Base-by-base conservation (phyloP, 352 stramenopile species). In the Hyphochytrium catenoides region DNA sequence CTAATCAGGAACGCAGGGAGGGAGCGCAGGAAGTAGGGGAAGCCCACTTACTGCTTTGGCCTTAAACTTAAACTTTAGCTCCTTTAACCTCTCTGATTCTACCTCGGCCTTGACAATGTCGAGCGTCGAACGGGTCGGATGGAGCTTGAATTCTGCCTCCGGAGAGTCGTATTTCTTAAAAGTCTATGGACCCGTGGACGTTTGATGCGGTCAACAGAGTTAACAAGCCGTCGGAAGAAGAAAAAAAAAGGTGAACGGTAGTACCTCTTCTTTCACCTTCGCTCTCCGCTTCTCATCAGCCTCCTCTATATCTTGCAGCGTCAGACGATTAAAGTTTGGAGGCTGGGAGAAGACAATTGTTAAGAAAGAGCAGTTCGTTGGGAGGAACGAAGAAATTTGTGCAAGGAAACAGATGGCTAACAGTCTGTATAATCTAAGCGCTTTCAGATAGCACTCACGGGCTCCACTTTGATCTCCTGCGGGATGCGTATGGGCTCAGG, bases 61-160 rank as follows among this genome's bases (percentile, higher is more conserved):
- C 36, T 76, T 77, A 45, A 81, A 81, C 26, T 77, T 59, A 20
- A 74, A 70, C 14, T 57, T 47, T 6, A 77, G 45, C 26, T 64
- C 41, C n/a, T 62, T 50, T 12, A 56, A 51, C 1, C 67, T 57
- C 16, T 51, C 46, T 1, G 60, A 62, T 21, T 90, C 65, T 1
- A 84, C 58, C 48, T 83, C 44, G 14, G 63, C 50, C 0, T 61
- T 48, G 8, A 78, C 45, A 4, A 44, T 41, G 20, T 76, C 65
- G 4, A 86, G 40, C 23, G 78, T 89, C 43, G 56, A 81, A 25
- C 66, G 61, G 12, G 62, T 79, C 19, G 67, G 72, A 38, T 81
- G 64, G 11, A 81, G 63, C 20, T 74, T 56, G 36, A 82, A 75
- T 44, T 66, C 62, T 12, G 62, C 53, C 33, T 66, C 60, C 4